Percentiles rank a stretch among this genome's conserved stretches.
These are phyloP conservation scores for Wickerhamomyces kurtzmanii DNA, from an alignment of 805 yeast species.

Conservation along the genomic window DNA sequence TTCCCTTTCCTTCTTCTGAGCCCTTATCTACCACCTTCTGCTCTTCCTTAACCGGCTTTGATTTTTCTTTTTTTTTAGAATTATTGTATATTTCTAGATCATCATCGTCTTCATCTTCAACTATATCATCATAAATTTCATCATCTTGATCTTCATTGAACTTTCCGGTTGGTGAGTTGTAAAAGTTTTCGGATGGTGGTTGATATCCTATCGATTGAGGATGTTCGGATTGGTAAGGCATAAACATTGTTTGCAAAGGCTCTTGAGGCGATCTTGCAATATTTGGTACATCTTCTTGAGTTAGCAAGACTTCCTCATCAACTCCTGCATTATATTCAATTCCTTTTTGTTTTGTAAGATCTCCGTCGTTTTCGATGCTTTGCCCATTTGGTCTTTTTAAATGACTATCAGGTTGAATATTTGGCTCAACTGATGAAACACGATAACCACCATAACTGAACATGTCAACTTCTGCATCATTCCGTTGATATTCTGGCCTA, in stretches of 20 bases:
- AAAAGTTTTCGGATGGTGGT: slow-evolving; percentile 17
- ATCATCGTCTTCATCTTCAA: slow-evolving; percentile 32
- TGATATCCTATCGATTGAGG: slow-evolving; percentile 7
- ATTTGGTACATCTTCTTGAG: too few relatives aligned
- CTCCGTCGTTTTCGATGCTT: too few relatives aligned
- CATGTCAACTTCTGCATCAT: slow-evolving; percentile 2
- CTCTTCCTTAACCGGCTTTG: slow-evolving; percentile 12
- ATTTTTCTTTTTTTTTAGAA: slow-evolving; percentile 8
- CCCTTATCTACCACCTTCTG: slow-evolving; percentile 13
- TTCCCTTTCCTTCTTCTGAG: slow-evolving; percentile 8
- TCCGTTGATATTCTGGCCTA: too few relatives aligned
- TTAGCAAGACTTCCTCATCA: too few relatives aligned
- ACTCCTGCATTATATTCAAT: too few relatives aligned
- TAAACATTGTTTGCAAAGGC: too few relatives aligned
- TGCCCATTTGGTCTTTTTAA: too few relatives aligned
- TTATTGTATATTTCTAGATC: slow-evolving; percentile 15
- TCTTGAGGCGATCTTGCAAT: too few relatives aligned
- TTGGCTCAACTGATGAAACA: too few relatives aligned
- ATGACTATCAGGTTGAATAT: too few relatives aligned
- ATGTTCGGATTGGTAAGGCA: slow-evolving; percentile 9
- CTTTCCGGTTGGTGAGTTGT: slow-evolving; percentile 15
- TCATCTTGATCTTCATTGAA: slow-evolving; percentile 15
- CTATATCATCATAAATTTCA: slow-evolving; percentile 39
- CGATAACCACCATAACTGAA: slow-evolving; percentile 6
- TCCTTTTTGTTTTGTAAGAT: too few relatives aligned